These are phyloP conservation scores for Hirschioporus abietinus DNA, from an alignment of 768 basidiomycete genomes.

Conservation along the genomic window DNA sequence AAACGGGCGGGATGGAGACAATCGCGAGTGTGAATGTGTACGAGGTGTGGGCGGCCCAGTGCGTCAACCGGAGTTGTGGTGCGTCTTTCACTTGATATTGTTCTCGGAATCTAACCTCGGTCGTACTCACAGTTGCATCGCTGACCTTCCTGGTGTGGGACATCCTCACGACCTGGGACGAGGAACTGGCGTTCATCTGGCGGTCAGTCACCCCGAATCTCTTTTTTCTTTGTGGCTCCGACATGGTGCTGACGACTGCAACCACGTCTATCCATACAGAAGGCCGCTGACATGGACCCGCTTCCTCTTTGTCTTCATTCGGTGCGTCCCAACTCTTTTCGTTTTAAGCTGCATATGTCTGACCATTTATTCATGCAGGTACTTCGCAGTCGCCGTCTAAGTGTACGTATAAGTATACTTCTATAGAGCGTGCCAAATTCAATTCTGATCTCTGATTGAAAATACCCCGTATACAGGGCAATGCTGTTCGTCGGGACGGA, in stretches of 20 bases:
- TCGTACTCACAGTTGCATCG: not conserved
- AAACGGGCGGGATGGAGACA: too few relatives aligned
- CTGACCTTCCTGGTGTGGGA: slow-evolving; percentile 2
- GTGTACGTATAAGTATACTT: not conserved
- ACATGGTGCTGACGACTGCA: too few relatives aligned
- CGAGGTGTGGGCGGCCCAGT: not conserved
- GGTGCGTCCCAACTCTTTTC: not conserved
- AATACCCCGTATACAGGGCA: not conserved
- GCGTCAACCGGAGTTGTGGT: not conserved
- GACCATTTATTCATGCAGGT: not conserved
- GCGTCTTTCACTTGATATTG: not conserved
- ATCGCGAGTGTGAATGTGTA: not conserved
- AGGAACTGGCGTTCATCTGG: not conserved
- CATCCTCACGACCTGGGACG: not conserved
- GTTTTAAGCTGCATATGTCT: too few relatives aligned
- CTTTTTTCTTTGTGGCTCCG: too few relatives aligned
- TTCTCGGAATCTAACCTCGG: not conserved
- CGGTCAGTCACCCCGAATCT: not conserved
- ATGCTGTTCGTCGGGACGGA: not conserved
- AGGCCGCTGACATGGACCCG: not conserved
- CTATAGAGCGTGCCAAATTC: too few relatives aligned
- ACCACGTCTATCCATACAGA: not conserved
- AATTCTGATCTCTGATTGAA: not conserved
- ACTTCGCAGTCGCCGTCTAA: not conserved
- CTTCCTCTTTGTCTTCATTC: not conserved